Base-by-base conservation (phyloP, 1,284 basidiomycete species). In the Trametes polyzona region DNA sequence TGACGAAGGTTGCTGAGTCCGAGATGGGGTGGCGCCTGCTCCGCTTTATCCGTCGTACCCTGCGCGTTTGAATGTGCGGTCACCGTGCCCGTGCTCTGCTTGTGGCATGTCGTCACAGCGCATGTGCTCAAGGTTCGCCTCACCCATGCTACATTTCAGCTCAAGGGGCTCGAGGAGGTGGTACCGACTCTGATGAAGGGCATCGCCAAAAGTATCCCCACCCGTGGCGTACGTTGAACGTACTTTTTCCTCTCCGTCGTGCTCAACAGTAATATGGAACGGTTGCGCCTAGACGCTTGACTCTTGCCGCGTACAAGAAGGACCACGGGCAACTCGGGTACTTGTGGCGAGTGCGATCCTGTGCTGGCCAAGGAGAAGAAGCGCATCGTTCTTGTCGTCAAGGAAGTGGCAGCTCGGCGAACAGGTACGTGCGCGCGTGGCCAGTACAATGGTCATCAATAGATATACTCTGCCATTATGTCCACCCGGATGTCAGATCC, bases 321-420 rank as follows among this genome's bases (percentile, higher is more conserved):
- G 78, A 87, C 59, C 76, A 88, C 2, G 73, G 69, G 2, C 75
- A 73, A n/a, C 77, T 93, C 40, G 82, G 78, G 76, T 14, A 83
- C 84, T 37, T 93, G 92, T 65, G 90, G 90, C 41, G 88, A 90
- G 8, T 93, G 90, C 60, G 92, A 95, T 72, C 93, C 93, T 0
- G 80, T 78, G 47, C 89, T 86, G 67, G 80, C 94, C 33, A 89
- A 92, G 69, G 84, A 88, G 67, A 90, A 86, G 71, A 84, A 80
- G 55, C 75, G 86, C 39, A 91, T 87, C 0, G 78, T 86, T 8
- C 78, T 81, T 35, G n/a, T 77, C 4, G 91, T 90, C 7, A 90
- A 87, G 59, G 90, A 93, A 66, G 92, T 91, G 3, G 83, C 89
- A 7, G 70, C 87, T 32, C 83, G 92, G 10, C 94, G 93, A 91